phyloP scores from a whole-genome alignment of 345 rosid genomes.

The Kandelia obovata region DNA sequence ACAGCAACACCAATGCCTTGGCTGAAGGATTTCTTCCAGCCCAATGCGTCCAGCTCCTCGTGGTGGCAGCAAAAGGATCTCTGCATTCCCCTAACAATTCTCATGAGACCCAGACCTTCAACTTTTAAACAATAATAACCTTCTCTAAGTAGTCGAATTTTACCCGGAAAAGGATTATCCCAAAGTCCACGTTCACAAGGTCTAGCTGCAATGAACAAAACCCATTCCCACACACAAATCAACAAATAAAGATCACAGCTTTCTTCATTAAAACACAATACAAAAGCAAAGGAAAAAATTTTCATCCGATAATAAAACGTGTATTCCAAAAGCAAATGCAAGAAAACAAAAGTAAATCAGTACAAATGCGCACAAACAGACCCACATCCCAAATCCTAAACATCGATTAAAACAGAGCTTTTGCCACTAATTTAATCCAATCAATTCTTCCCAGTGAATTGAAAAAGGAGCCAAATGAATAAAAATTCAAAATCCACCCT shows the following conservation, averaged over 20 bases:
- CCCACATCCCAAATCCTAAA: background rate
- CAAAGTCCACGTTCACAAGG: conserved; percentile 40
- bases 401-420: background rate
- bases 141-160: conserved; percentile 45
- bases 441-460: too few relatives aligned
- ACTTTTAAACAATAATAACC: conserved; percentile 62
- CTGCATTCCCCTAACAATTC: conserved; percentile 99
- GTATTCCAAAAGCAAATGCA: conserved; percentile 1
- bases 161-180: conserved; percentile 39
- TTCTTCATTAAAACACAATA: conserved; percentile 4
- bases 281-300: background rate
- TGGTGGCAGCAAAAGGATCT: conserved; percentile 48
- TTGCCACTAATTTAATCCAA: conserved; percentile 13
- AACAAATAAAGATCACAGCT: conserved; percentile 15
- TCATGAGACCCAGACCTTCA: conserved; percentile 82
- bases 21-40: conserved; percentile 86
- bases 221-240: conserved; percentile 32
- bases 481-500: too few relatives aligned
- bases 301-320: background rate
- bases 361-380: too few relatives aligned
- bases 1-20: conserved; percentile 69
- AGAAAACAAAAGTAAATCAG: conserved; percentile 11
- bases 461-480: too few relatives aligned
- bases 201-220: conserved; percentile 52
- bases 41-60: conserved; percentile 55